Percentiles rank a stretch among this genome's conserved stretches.
These are phyloP conservation scores for Berberis thunbergii DNA, from an alignment of 164 flowering plant genomes.

Conservation along the genomic window DNA sequence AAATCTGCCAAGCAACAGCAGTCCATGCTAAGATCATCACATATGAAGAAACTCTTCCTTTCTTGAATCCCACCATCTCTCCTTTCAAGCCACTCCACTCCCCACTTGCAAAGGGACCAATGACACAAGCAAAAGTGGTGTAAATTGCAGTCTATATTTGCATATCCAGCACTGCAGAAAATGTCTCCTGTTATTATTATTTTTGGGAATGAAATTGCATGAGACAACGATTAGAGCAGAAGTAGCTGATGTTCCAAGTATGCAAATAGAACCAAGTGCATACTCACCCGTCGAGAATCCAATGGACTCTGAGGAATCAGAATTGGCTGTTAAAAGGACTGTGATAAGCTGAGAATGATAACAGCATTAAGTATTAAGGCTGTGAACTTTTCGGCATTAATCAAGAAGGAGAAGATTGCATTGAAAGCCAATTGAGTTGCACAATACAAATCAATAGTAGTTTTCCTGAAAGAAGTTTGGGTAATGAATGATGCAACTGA, in stretches of 20 bases:
- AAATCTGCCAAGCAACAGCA: constrained; percentile 24
- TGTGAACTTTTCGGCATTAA: constrained; percentile 32
- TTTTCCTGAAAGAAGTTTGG: neutral
- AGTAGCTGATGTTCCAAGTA: constrained; percentile 25
- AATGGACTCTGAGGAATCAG: constrained; percentile 5
- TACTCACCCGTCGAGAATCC: constrained; percentile 16
- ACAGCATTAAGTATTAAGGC: constrained; percentile 24
- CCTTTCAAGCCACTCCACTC: constrained; percentile 18
- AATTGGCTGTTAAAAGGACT: constrained; percentile 17
- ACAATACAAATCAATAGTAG: constrained; percentile 20
- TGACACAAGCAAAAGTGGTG: constrained; percentile 13
- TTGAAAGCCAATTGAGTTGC: constrained; percentile 30
- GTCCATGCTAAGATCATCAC: constrained; percentile 24
- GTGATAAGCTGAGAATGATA: constrained; percentile 25
- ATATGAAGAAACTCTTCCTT: constrained; percentile 20
- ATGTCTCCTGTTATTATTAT: constrained; percentile 20
- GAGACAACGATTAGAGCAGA: constrained; percentile 27
- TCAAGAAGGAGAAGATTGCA: constrained; percentile 23
- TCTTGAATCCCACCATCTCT: constrained; percentile 16
- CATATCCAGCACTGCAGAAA: constrained; percentile 22
- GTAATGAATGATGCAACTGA: no score
- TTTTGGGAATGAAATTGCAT: constrained; percentile 26
- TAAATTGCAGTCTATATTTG: constrained; percentile 18
- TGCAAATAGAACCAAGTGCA: constrained; percentile 22
- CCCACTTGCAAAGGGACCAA: constrained; percentile 23